phyloP scores from a whole-genome alignment of 2,329 filamentous ascomycete genomes.

The Aspergillus candidus region DNA sequence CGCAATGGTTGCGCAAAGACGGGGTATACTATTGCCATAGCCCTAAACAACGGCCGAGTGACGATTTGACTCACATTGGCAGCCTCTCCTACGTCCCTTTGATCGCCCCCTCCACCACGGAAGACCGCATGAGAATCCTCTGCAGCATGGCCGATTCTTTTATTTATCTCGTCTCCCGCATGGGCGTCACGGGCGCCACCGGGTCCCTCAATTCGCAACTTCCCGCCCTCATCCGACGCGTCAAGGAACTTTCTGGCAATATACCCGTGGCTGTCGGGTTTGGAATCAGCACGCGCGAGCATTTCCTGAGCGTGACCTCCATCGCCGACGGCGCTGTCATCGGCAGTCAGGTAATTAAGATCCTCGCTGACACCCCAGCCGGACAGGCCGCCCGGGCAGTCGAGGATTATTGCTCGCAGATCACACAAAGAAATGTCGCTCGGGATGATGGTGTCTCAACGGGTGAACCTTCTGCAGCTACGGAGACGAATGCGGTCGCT shows the following conservation, averaged over 20 bases:
- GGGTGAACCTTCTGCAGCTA: background rate
- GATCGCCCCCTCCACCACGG: constrained; percentile 84
- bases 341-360: constrained; percentile 83
- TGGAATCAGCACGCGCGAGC: constrained; percentile 85
- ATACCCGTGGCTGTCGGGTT: constrained; percentile 87
- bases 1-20: constrained; percentile 73
- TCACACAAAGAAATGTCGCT: constrained; percentile 46
- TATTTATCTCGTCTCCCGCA: constrained; percentile 91
- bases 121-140: constrained; percentile 81
- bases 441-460: constrained; percentile 39
- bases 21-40: constrained; percentile 48
- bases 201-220: constrained; percentile 74
- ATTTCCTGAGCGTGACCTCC: constrained; percentile 73
- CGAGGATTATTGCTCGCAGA: constrained; percentile 73
- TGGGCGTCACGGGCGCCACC: constrained; percentile 86
- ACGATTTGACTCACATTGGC: background rate
- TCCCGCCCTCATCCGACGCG: constrained; percentile 68
- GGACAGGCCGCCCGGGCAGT: constrained; percentile 63
- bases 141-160: constrained; percentile 94
- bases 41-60: background rate
- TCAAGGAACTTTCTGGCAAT: constrained; percentile 82
- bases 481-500: background rate
- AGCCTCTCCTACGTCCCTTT: constrained; percentile 87
- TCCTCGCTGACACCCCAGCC: constrained; percentile 58
- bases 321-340: constrained; percentile 91